A percentile compares a stretch with the other conserved stretches of the same genome.
Conservation (phyloP, 106 monocot genomes). For the Agapanthus africanus region DNA sequence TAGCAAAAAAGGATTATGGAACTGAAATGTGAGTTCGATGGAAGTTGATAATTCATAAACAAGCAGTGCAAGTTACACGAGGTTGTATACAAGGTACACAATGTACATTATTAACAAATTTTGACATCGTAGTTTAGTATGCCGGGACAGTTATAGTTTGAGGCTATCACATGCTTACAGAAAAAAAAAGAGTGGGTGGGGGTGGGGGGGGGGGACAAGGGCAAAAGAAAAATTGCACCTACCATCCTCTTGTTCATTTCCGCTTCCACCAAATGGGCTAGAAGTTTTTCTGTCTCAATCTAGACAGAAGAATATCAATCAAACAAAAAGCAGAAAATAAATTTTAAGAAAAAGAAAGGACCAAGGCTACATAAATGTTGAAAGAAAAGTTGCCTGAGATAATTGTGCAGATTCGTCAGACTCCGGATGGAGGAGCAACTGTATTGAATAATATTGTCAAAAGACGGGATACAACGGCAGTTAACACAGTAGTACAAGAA, state of each 20-base stretch:
- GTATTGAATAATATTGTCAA: conserved; percentile 13
- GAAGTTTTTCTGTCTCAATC: conserved; percentile 92
- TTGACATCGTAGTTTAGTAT: not conserved
- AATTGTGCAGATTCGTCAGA: conserved; percentile 89
- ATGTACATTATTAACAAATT: not conserved
- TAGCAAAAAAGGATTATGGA: not conserved
- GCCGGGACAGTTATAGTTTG: not conserved
- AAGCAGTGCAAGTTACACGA: not conserved
- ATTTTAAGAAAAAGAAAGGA: not conserved
- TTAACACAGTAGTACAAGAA: not conserved
- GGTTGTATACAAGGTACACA: no score
- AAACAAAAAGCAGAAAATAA: not conserved
- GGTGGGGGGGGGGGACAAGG: not conserved
- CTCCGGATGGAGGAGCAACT: conserved; percentile 86
- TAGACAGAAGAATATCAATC: conserved; percentile 10
- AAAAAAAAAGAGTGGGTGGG: no score
- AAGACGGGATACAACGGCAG: not conserved
- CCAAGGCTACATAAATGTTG: not conserved
- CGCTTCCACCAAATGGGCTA: conserved; percentile 78
- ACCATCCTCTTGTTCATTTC: conserved; percentile 79
- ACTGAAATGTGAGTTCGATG: not conserved
- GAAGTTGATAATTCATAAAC: not conserved
- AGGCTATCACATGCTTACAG: not conserved
- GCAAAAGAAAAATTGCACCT: conserved; percentile 9
- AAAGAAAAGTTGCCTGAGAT: conserved; percentile 45